Evolutionary conservation across 352 stramenopile genomes (phyloP), one percentile per base, ranked within the genome.

Genomic region (Phytophthora chlamydospora): DNA sequence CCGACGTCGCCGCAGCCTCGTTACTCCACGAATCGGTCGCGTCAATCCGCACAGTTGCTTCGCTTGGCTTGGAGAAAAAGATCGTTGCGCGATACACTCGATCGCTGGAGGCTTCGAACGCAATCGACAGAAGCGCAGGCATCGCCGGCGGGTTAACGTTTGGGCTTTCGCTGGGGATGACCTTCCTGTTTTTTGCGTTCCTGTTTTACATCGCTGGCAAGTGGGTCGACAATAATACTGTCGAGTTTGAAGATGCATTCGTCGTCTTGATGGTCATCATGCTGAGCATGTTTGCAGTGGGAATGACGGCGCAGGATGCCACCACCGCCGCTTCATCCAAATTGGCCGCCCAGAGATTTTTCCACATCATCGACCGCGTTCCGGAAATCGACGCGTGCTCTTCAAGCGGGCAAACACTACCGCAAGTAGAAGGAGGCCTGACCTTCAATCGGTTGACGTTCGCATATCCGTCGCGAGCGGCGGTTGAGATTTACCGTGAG

Each of bases 161-260:
- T 47, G 88, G 88, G 14, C 52, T 92, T 16, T 86, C 75, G 1
- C 82, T 93, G 45, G 68, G 81, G 27, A 64, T 90, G 10, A 89
- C 84, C 62, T 89, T 95, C 27, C 56, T 79, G 33, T 60, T 75
- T 1, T 70, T 91, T 27, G 83, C 74, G 0, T 75, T 96, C 21
- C 69, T 92, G 19, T 96, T 96, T 53, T 95, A 73, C 68, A 71
- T 86, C 34, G 86, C 76, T 17, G 77, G 72, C n/a, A 72, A 56
- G n/a, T 77, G 85, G 60, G 82, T 93, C 13, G 68, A 52, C 11
- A 44, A 83, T 17, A 66, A 58, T 11, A 76, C 73, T 31, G 71
- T 90, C 39, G 75, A 66, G 17, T 95, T 95, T 46, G 61, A 89
- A 46, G 64, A 88, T 32, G 76, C 92, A 44, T 81, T 93, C 50